phyloP scores from a whole-genome alignment of 1,284 basidiomycete species.

The Boletus chippewaensis region DNA sequence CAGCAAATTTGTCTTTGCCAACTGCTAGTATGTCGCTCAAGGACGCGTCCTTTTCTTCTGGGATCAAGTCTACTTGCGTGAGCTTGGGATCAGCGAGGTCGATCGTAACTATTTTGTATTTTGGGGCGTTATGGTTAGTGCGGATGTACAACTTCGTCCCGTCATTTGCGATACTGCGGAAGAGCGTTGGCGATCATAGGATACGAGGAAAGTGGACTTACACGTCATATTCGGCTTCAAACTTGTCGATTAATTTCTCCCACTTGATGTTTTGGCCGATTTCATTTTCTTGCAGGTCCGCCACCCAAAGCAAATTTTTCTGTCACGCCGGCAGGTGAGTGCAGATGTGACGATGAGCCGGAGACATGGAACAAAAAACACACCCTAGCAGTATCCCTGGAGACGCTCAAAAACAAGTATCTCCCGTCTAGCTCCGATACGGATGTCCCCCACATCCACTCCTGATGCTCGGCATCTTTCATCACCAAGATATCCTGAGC shows the following conservation, averaged over 20 bases:
- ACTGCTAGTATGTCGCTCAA: slow-evolving; percentile 50
- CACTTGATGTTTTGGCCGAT: slow-evolving; percentile 63
- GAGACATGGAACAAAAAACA: slow-evolving; percentile 14
- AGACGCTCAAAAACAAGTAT: slow-evolving; percentile 53
- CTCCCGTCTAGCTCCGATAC: slow-evolving; percentile 57
- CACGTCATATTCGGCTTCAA: slow-evolving; percentile 57
- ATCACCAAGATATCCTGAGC: slow-evolving; percentile 64
- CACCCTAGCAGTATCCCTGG: slow-evolving; percentile 62
- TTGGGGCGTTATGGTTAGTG: slow-evolving; percentile 63
- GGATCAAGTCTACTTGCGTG: slow-evolving; percentile 57
- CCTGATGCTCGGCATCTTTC: slow-evolving; percentile 56
- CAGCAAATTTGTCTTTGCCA: slow-evolving; percentile 52
- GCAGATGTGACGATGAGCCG: not conserved
- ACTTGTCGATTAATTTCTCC: slow-evolving; percentile 62
- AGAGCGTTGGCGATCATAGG: slow-evolving; percentile 2
- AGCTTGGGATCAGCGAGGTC: slow-evolving; percentile 52
- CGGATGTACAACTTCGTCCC: slow-evolving; percentile 58
- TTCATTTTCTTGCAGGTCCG: slow-evolving; percentile 52
- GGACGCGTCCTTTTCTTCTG: slow-evolving; percentile 62
- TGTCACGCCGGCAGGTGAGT: slow-evolving; percentile 25
- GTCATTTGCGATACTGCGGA: slow-evolving; percentile 56
- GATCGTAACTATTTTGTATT: slow-evolving; percentile 61
- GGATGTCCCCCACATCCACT: slow-evolving; percentile 58
- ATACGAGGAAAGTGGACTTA: slow-evolving; percentile 32
- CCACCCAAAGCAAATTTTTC: slow-evolving; percentile 73